Evolutionary conservation across 306 rosid species (phyloP).

Genomic region (Spatholobus suberectus): DNA sequence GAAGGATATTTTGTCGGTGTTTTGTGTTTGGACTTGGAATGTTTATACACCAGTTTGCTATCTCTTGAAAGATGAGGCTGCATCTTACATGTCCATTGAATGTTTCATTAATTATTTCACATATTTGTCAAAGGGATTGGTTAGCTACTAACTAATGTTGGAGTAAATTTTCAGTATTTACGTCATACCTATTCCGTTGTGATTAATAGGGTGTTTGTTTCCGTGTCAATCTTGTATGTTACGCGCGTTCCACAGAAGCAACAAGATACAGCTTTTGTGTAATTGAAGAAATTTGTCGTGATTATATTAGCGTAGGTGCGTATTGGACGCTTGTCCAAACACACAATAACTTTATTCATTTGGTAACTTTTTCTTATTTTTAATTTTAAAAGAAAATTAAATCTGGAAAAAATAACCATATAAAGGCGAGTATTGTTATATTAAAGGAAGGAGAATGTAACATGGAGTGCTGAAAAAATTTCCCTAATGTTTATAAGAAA

Average conservation of each 20-base stretch:
- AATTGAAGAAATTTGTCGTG: background rate
- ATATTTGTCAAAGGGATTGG: background rate
- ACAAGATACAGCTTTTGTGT: background rate
- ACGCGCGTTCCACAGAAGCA: too few relatives aligned
- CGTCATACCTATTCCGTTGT: too few relatives aligned
- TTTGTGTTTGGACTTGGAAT: constrained; percentile 31
- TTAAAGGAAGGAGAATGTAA: background rate
- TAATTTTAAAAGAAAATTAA: background rate
- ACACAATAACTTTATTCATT: background rate
- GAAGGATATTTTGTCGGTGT: background rate
- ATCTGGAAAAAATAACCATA: background rate
- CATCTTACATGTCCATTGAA: constrained; percentile 18
- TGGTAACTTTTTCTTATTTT: background rate
- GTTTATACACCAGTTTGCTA: background rate
- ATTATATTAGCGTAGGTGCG: background rate
- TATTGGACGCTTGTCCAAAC: background rate
- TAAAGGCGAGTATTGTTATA: background rate
- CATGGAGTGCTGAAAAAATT: background rate
- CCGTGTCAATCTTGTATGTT: background rate
- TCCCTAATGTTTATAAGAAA: background rate
- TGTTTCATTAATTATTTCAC: constrained; percentile 2
- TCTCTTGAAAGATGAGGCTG: constrained; percentile 21
- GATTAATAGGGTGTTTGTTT: background rate
- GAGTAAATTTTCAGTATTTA: background rate
- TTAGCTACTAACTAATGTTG: constrained; percentile 15